Evolutionary conservation across 805 yeast species (phyloP), one percentile per base, ranked within the genome.

Genomic region (Kodamaea lidongshanica): DNA sequence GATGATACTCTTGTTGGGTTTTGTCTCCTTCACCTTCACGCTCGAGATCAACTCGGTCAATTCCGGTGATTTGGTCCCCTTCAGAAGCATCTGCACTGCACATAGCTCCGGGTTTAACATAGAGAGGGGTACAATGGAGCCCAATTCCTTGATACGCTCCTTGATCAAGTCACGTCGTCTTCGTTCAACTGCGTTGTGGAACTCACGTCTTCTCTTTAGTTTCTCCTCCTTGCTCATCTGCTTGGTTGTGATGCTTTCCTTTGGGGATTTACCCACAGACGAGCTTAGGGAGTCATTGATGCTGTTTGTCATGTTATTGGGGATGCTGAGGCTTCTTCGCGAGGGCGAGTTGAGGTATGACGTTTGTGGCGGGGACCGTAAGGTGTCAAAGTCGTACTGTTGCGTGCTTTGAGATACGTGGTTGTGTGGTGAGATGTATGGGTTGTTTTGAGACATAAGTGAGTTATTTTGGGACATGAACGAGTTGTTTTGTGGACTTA

Each of bases 181-280:
- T 45, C 96, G 70, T 55, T 88, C 97, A 4, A 88, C 96, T 1
- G 95, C 95, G 50, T 88, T 88, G 54, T 88, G 97, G 39, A 86
- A 79, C 50, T 87, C 95, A 37, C 95, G 63, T 39, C 95, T 70
- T 39, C 95, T 69, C 38, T 76, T 72, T 32, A 82, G 53, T 48
- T 81, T 82, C 36, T 80, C 86, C 31, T 81, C 94, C 46, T 74
- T 76, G 4, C 71, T 55, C 39, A 65, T 45, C 33, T 56, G 65
- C 33, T 58, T 61, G 3, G 64, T 49, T 6, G 60, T 12, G 16
- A 28, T 12, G 23, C 30, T 22, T 17, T 30, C 26, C 33, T 28
- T 24, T 16, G 61, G 62, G n/a, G n/a, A n/a, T n/a, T n/a, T n/a
- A n/a, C n/a, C n/a, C 2, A 58, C 59, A 3, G 65, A 57, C 2